Conservation (phyloP, 345 rosid species). For the Eucalyptus pauciflora region DNA sequence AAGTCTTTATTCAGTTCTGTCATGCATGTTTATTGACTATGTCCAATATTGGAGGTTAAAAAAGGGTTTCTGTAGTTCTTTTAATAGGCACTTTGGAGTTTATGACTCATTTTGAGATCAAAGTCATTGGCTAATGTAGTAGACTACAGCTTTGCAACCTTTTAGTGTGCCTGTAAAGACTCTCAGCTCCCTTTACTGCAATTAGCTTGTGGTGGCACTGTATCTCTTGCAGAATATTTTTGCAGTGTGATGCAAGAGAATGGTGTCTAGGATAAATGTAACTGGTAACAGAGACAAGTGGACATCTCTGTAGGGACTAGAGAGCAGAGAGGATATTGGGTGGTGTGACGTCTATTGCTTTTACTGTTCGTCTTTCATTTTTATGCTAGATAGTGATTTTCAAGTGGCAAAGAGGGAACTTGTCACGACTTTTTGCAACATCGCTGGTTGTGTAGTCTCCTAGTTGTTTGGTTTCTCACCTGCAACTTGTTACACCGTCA, state of each 20-base stretch:
- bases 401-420: not conserved
- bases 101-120: not conserved
- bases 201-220: not conserved
- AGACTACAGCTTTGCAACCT: not conserved
- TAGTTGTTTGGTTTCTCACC: not conserved
- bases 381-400: not conserved
- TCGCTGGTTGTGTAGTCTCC: not conserved
- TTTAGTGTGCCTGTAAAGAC: not conserved
- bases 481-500: not conserved
- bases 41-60: not conserved
- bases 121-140: not conserved
- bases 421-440: not conserved
- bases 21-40: not conserved
- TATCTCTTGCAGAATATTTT: not conserved
- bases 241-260: not conserved
- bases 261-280: not conserved
- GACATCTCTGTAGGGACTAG: not conserved
- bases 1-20: not conserved
- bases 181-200: not conserved
- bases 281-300: not conserved
- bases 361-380: not conserved
- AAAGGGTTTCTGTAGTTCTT: not conserved
- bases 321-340: not conserved
- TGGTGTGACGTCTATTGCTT: not conserved
- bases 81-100: not conserved